Base-by-base conservation (phyloP, 108 stramenopile species). In the Discostella stelligeroides region DNA sequence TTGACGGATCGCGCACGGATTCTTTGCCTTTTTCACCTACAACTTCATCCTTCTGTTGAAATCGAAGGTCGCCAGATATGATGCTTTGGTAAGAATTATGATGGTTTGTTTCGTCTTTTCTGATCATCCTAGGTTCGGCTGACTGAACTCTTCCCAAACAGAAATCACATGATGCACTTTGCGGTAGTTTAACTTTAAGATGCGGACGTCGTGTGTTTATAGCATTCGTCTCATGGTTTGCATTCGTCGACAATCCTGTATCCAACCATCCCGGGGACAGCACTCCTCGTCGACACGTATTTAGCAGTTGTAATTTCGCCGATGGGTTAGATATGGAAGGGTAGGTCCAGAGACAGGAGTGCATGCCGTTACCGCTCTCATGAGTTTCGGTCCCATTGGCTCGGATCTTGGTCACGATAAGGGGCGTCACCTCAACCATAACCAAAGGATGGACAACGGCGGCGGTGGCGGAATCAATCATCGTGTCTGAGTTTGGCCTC, bases 351-450 rank as follows among this genome's bases (percentile, higher is more conserved):
- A n/a, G n/a, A n/a, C n/a, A n/a, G 24, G 20, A 20, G 25, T 23
- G 70, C 12, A 38, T 29, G 48, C 7, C n/a, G n/a, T n/a, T n/a
- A n/a, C 10, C 18, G 21, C 23, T 39, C n/a, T 8, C 28, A 29
- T 49, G 68, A 21, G 21, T 14, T 37, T 28, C 38, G n/a, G 20
- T 68, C 11, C 14, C 46, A 27, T 53, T 57, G 45, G 29, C 60
- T 20, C 20, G 7, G 47, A 23, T 28, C 8, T 60, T n/a, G 55
- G 34, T 20, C 8, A 21, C n/a, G 20, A 46, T 43, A 23, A 72
- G 76, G 27, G 73, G 61, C 15, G 75, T 60, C 27, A 80, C 68
- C 60, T 80, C 79, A 39, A 80, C 79, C 39, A 75, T 20, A 21
- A 72, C 30, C 53, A 80, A 60, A 12, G 73, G 67, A 38, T 63